These are phyloP conservation scores for Pseudotulostoma volvatum DNA, from an alignment of 495 filamentous ascomycete species.

Conservation along the genomic window DNA sequence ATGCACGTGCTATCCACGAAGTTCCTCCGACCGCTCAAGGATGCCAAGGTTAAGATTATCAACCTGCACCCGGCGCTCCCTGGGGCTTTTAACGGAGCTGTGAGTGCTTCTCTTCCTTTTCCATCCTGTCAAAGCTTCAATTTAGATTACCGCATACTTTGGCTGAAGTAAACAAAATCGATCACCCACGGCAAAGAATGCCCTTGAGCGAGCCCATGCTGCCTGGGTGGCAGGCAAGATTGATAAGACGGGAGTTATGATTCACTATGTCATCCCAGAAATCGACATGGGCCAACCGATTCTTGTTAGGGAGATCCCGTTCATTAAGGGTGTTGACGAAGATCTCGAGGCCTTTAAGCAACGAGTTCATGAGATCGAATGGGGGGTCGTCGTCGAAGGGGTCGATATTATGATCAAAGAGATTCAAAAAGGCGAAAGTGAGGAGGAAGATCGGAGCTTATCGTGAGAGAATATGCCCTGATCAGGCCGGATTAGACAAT, in stretches of 20 bases:
- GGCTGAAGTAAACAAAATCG: too few relatives aligned
- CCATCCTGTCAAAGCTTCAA: neutral
- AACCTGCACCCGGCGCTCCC: slow-evolving; percentile 77
- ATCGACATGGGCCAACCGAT: slow-evolving; percentile 72
- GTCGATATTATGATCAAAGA: slow-evolving; percentile 40
- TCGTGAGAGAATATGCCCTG: too few relatives aligned
- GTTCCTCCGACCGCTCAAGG: slow-evolving; percentile 51
- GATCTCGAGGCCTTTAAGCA: slow-evolving; percentile 46
- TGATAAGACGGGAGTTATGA: slow-evolving; percentile 79
- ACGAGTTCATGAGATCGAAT: slow-evolving; percentile 56
- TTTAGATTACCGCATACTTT: too few relatives aligned
- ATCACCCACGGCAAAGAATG: too few relatives aligned
- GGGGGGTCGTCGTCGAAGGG: slow-evolving; percentile 52
- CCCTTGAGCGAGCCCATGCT: slow-evolving; percentile 62
- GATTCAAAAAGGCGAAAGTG: slow-evolving; percentile 18
- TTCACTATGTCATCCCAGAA: slow-evolving; percentile 72
- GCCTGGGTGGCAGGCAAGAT: slow-evolving; percentile 58
- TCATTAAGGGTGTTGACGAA: slow-evolving; percentile 44
- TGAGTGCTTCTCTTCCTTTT: slow-evolving; percentile 13
- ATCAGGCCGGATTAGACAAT: too few relatives aligned
- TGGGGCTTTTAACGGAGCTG: slow-evolving; percentile 59
- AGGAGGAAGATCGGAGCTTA: too few relatives aligned
- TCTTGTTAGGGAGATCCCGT: slow-evolving; percentile 52
- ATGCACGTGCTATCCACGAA: slow-evolving; percentile 42
- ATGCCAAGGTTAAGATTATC: slow-evolving; percentile 48